Base-by-base conservation (phyloP, 164 flowering plant species). In the Magnolia changhungtana region DNA sequence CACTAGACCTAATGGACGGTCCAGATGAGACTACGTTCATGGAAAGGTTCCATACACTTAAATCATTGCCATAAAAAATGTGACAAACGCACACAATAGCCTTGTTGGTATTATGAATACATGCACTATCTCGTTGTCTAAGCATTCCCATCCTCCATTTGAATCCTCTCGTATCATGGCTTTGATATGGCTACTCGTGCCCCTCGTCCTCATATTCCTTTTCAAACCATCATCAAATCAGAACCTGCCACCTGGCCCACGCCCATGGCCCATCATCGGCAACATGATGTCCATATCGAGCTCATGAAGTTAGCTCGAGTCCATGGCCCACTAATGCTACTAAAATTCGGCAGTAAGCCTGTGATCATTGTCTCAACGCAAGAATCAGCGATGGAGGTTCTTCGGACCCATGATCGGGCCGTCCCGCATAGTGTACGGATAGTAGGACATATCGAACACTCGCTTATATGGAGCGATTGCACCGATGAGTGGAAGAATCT, bases 171-270 rank as follows among this genome's bases (percentile, higher is more conserved):
- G 6, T 37, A 55, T 50, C 51, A 73, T 73, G 75, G 75, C 13
- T 19, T 19, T 37, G 19, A 50, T 73, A 61, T 59, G 51, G 23
- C 45, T 73, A 2, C 67, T 73, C 21, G 7, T 73, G 19, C 27
- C 66, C 24, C 16, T 52, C 49, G 1, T 67, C n/a, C 77, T 52
- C 23, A 3, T 55, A 11, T 16, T 55, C 11, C 8, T 67, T 63
- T 19, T 50, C 49, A 29, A 8, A 18, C 59, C 20, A 27, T 14
- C 45, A n/a, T 50, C 72, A 45, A 21, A 7, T 13, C 52, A 51
- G 16, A 75, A 67, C 59, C 79, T 84, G 14, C 86, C 88, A 24
- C 88, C 88, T 27, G 88, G 88, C 0, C 88, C 88, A 18, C n/a
- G 14, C 14, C 79, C 85, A 79, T 86, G 84, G 83, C 88, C 86